Percentiles rank a stretch among this genome's conserved stretches.
phyloP scores from a whole-genome alignment of 2,329 filamentous ascomycete genomes.

The Beauveria medogensis region DNA sequence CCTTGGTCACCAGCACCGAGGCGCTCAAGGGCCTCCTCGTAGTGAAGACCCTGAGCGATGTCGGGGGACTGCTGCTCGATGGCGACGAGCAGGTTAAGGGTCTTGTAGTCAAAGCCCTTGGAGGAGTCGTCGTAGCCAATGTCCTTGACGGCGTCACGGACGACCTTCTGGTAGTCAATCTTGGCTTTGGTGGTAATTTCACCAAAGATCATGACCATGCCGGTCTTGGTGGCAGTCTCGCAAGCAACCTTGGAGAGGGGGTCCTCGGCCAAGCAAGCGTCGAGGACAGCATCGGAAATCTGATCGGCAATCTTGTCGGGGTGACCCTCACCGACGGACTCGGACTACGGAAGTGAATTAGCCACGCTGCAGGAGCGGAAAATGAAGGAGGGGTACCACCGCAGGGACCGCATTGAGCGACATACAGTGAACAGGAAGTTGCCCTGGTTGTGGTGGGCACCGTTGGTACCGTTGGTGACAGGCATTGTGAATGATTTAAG shows the following conservation, averaged over 20 bases:
- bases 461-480: constrained; percentile 40
- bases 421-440: constrained; percentile 78
- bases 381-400: not conserved
- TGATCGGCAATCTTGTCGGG: constrained; percentile 98
- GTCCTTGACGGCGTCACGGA: constrained; percentile 91
- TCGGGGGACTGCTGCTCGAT: constrained; percentile 99
- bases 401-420: constrained; percentile 7
- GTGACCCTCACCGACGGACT: constrained; percentile 84
- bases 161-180: constrained; percentile 96
- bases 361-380: constrained; percentile 9
- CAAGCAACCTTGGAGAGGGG: constrained; percentile 98
- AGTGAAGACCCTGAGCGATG: constrained; percentile 98
- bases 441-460: constrained; percentile 50
- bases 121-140: constrained; percentile 95
- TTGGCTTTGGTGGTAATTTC: constrained; percentile 96
- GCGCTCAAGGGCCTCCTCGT: constrained; percentile 94
- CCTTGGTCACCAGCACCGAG: constrained; percentile 98
- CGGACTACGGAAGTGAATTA: constrained; percentile 47
- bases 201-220: constrained; percentile 98
- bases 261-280: constrained; percentile 91
- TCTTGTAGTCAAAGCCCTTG: constrained; percentile 99
- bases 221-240: constrained; percentile 99
- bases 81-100: constrained; percentile 94
- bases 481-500: constrained; percentile 46
- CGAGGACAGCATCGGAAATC: constrained; percentile 96